Percentiles rank a stretch among this genome's conserved stretches.
Conservation (phyloP, 345 rosid genomes). For the rapeseed (Brassica napus) region Da-Ae NC_063442.1:6633001-6633500, state of each 20-base stretch:
- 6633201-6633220: conserved; percentile 56
- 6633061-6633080: neutral
- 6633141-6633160: conserved; percentile 89
- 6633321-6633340: neutral
- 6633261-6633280: neutral
- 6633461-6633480: no score
- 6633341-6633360: no score
- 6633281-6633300: no score
- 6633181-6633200: conserved; percentile 77
- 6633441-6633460: neutral
- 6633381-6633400: neutral
- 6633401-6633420: neutral
- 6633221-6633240: conserved; percentile 6
- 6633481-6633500: no score
- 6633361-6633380: neutral
- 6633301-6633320: neutral
- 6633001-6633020: conserved; percentile 49
- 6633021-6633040: conserved; percentile 59
- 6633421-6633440: neutral
- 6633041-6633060: neutral
- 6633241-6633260: neutral
- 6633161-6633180: conserved; percentile 65
- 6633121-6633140: conserved; percentile 76
- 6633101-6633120: conserved; percentile 71
- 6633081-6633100: neutral